A percentile compares a stretch with the other conserved stretches of the same genome.
phyloP scores from a whole-genome alignment of 805 yeast species.

The Candida caryicola region DNA sequence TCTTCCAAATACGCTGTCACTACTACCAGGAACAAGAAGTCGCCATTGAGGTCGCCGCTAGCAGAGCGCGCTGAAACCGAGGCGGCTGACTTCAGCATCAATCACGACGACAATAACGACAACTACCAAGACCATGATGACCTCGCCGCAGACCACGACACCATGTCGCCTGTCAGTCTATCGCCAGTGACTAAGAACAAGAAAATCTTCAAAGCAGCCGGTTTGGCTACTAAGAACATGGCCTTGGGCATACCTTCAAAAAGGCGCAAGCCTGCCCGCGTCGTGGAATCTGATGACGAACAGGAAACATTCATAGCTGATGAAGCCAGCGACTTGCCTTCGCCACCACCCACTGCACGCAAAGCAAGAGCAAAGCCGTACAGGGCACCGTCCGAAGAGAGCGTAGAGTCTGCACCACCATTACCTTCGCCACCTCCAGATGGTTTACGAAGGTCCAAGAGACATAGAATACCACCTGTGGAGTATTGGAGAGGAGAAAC shows the following conservation, averaged over 20 bases:
- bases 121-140: conserved; percentile 3
- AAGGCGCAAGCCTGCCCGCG: conserved; percentile 7
- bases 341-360: conserved; percentile 12
- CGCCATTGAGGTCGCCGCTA: conserved; percentile 31
- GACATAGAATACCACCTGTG: conserved; percentile 67
- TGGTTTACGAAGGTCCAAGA: conserved; percentile 59
- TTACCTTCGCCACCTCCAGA: conserved; percentile 45
- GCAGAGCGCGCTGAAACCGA: conserved; percentile 15
- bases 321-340: conserved; percentile 8
- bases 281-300: conserved; percentile 24
- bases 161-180: conserved; percentile 18
- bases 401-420: conserved; percentile 20
- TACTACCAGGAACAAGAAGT: conserved; percentile 21
- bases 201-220: conserved; percentile 7
- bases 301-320: conserved; percentile 15
- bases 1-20: conserved; percentile 15
- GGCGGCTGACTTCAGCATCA: conserved; percentile 5
- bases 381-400: conserved; percentile 3
- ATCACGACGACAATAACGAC: conserved; percentile 8
- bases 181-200: conserved; percentile 11
- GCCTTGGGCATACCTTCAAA: conserved; percentile 23
- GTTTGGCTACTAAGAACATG: conserved; percentile 31
- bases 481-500: conserved; percentile 85
- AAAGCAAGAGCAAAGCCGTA: conserved; percentile 14
- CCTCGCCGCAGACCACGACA: conserved; percentile 4